Base-by-base conservation (phyloP, 1,284 basidiomycete species). In the Trametes pubescens region DNA sequence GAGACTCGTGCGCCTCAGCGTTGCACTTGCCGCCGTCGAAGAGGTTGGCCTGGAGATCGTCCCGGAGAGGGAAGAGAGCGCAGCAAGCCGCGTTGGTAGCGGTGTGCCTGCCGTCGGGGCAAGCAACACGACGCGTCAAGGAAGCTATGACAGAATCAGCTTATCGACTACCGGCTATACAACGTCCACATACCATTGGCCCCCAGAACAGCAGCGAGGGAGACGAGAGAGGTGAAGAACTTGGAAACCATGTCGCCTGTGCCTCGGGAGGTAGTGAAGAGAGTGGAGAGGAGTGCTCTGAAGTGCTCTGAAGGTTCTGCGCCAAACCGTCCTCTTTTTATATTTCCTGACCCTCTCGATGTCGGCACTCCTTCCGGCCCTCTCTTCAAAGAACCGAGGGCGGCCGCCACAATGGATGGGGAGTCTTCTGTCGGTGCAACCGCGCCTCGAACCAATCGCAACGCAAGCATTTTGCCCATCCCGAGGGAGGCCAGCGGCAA, bases 81-180 rank as follows among this genome's bases (percentile, higher is more conserved):
- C 78, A 79, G 68, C 79, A 80, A 22, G 77, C 78, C 24, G 66
- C 74, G 61, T 79, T 77, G 1, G 75, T 70, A n/a, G 75, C 77
- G 13, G 69, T 71, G 51, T 75, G 61, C 24, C 32, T 55, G 38
- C 68, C 68, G 57, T 67, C 66, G 51, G 68, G 61, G 47, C 68
- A 69, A 24, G 61, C 54, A 1, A 67, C 68, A 29, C 47, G 64
- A 51, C 49, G 48, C 22, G 61, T 65, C 3, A 64, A 34, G 37
- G 60, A 56, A 51, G 58, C 64, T 59, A 24, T 29, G 38, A 16
- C 34, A 10, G 21, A 11, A 4, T 22, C 7, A 21, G 29, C 38
- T 18, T 32, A 38, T 26, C 26, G 11, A 24, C 11, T 9, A 13
- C 16, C 1, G 18, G 3, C 8, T 16, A 22, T 13, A 29, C 6